Percentiles rank a stretch among this genome's conserved stretches.
Evolutionary conservation across 73 alveolate species (phyloP).

Genomic region (Tetrahymena malaccensis): DNA sequence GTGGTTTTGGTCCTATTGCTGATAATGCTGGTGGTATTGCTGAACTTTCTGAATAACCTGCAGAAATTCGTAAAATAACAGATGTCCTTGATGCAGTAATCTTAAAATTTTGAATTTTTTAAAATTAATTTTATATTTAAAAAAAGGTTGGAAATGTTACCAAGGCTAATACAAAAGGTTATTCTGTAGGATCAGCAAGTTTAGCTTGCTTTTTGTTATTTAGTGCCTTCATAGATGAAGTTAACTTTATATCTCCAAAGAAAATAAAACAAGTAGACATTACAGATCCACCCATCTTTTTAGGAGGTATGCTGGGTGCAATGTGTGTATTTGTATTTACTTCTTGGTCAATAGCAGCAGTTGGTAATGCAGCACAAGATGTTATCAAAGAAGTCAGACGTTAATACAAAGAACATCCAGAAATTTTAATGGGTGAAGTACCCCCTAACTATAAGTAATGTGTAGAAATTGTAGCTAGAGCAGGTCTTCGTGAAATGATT

Average conservation of each 20-base stretch:
- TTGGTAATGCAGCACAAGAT: slow-evolving; percentile 74
- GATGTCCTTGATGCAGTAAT: slow-evolving; percentile 81
- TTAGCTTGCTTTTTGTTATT: slow-evolving; percentile 56
- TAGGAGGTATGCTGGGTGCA: slow-evolving; percentile 67
- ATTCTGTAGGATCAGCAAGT: slow-evolving; percentile 84
- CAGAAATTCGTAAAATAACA: slow-evolving; percentile 71
- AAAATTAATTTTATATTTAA: not conserved
- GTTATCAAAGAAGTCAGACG: slow-evolving; percentile 76
- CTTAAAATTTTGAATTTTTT: not conserved
- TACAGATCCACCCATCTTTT: slow-evolving; percentile 69
- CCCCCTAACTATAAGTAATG: slow-evolving; percentile 65
- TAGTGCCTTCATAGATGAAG: slow-evolving; percentile 86
- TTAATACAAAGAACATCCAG: slow-evolving; percentile 68
- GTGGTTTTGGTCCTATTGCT: slow-evolving; percentile 91
- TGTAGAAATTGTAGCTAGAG: slow-evolving; percentile 60
- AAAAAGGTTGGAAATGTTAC: slow-evolving; percentile 75
- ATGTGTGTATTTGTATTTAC: slow-evolving; percentile 68
- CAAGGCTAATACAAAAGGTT: slow-evolving; percentile 87
- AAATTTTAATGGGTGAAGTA: slow-evolving; percentile 55
- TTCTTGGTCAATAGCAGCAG: slow-evolving; percentile 74
- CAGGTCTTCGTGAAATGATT: slow-evolving; percentile 73
- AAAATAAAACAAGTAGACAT: slow-evolving; percentile 50
- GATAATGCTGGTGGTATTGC: slow-evolving; percentile 85
- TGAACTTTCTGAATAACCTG: slow-evolving; percentile 56
- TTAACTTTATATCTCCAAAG: slow-evolving; percentile 39